Base-by-base conservation (phyloP, 768 basidiomycete species). In the Russula virescens region DNA sequence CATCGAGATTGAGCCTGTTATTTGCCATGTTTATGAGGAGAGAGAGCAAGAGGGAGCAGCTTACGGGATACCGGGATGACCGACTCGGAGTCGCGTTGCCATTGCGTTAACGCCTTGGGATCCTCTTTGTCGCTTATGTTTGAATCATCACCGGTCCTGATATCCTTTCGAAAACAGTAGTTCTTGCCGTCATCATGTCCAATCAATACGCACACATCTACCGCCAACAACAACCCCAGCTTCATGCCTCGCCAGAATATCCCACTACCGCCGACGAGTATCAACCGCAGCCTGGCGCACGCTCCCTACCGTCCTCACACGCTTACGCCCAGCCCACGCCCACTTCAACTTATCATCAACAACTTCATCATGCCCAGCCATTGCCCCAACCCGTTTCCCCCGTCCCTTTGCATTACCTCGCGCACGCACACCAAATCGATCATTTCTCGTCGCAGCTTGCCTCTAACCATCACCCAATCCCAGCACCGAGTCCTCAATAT, bases 1-100 rank as follows among this genome's bases (percentile, higher is more conserved):
- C 89, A 52, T 94, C 91, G 5, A 82, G 69, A 68, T 86, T 88
- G 56, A 89, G 72, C 69, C 86, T 91, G 72, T 72, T 76, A 23
- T 56, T 53, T 34, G 68, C 62, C 74, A 73, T 75, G 45, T 18
- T 50, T 34, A 26, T 54, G 40, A 48, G n/a, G 51, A 38, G 13
- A 38, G 19, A 23, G 18, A 10, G 18, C 3, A 9, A 11, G 11
- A 28, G 26, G 28, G 2, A 35, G 38, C 11, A 34, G 58, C 52
- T 64, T 64, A 64, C 58, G 63, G 50, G 63, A 64, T 40, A 16
- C 38, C 11, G 14, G n/a, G 42, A 18, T 13, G 42, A 38, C 13
- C 42, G 42, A 14, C 16, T 19, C 42, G 25, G 31, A 7, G 14
- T 54, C 23, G 40, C 23, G 42, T 52, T 25, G 28, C 50, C 35